Evolutionary conservation across 1,139 yeast species (phyloP).

Genomic region (Hanseniaspora uvarum): DNA sequence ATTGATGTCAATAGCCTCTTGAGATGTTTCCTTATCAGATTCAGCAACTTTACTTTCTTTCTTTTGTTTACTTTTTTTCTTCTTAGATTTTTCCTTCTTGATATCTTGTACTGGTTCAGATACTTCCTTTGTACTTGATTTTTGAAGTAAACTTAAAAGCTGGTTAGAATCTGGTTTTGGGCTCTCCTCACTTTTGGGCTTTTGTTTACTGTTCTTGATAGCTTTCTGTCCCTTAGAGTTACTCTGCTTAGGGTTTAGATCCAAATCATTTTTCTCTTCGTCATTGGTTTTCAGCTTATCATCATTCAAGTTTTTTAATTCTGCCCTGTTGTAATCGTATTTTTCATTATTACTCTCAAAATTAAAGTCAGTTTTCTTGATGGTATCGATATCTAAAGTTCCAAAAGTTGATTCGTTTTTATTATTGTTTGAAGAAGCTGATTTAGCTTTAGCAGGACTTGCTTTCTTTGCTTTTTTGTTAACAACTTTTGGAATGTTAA

Average conservation of each 20-base stretch:
- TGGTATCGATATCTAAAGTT: slow-evolving; percentile 6
- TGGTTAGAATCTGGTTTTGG: neutral
- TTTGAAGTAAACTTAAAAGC: neutral
- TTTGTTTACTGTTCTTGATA: neutral
- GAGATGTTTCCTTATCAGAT: neutral
- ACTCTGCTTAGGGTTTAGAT: neutral
- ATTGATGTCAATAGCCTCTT: slow-evolving; percentile 5
- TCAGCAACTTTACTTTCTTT: neutral
- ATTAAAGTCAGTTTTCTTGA: slow-evolving; percentile 11
- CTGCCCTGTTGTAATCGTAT: slow-evolving; percentile 7
- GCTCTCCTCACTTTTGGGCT: neutral
- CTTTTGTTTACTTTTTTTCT: neutral
- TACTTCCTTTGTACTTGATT: neutral
- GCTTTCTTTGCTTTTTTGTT: slow-evolving; percentile 5
- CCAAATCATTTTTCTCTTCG: neutral
- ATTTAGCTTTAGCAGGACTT: neutral
- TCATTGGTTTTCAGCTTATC: neutral
- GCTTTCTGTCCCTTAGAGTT: neutral
- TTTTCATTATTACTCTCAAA: slow-evolving; percentile 12
- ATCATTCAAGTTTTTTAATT: neutral
- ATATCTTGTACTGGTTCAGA: neutral
- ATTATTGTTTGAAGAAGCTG: neutral
- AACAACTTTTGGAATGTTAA: slow-evolving; percentile 3
- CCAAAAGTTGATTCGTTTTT: slow-evolving; percentile 14
- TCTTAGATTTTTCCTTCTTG: neutral